phyloP scores from a whole-genome alignment of 2,329 filamentous ascomycete species.

The Volutella citrinella region DNA sequence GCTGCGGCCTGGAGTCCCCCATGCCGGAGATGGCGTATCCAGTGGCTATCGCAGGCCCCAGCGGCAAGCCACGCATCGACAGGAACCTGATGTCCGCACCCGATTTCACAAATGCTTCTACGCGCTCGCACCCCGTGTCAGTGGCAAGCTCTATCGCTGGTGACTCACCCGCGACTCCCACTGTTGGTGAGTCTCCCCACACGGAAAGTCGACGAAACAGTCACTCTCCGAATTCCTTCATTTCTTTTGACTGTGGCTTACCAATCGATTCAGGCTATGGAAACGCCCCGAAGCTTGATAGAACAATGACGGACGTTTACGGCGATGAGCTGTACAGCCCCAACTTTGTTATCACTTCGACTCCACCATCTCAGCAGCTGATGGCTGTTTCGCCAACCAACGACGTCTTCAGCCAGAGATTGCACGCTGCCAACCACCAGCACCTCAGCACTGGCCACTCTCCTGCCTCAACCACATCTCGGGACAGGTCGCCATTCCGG shows the following conservation, averaged over 20 bases:
- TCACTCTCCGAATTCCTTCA: constrained; percentile 28
- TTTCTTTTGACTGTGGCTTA: constrained; percentile 50
- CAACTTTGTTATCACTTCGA: constrained; percentile 56
- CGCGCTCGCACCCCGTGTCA: constrained; percentile 49
- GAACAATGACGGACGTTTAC: constrained; percentile 83
- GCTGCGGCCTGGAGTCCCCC: constrained; percentile 32
- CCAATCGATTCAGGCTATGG: constrained; percentile 47
- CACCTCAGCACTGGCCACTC: constrained; percentile 60
- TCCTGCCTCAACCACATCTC: constrained; percentile 44
- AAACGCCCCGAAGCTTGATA: constrained; percentile 71
- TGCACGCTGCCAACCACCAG: constrained; percentile 76
- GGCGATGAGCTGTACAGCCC: constrained; percentile 83
- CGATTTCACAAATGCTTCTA: constrained; percentile 40
- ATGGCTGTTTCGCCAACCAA: constrained; percentile 47
- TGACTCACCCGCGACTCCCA: constrained; percentile 60
- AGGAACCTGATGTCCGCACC: constrained; percentile 43
- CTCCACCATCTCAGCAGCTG: constrained; percentile 47
- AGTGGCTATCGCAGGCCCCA: constrained; percentile 34
- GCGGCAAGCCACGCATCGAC: constrained; percentile 36
- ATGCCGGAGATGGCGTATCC: constrained; percentile 40
- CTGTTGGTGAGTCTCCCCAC: constrained; percentile 46
- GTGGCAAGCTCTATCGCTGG: constrained; percentile 56
- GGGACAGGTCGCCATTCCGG: constrained; percentile 80
- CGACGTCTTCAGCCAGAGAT: constrained; percentile 68
- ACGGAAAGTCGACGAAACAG: constrained; percentile 52